These are phyloP conservation scores for Mucor ambiguus DNA, from an alignment of 371 early-diverging fungal genomes.

Conservation along the genomic window DNA sequence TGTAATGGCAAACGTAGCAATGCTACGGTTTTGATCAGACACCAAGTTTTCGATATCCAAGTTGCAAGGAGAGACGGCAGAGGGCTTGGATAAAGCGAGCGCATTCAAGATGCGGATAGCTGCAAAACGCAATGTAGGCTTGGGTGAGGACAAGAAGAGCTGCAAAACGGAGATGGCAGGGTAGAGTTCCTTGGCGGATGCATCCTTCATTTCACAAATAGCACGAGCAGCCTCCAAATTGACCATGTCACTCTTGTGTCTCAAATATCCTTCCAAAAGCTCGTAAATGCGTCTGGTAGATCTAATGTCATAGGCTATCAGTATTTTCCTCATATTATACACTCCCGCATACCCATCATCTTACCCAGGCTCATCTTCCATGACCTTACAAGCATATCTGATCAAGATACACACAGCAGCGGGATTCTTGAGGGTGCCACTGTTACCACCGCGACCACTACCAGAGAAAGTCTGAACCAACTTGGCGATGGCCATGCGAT, in stretches of 20 bases:
- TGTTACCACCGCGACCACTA: constrained; percentile 49
- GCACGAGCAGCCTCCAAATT: constrained; percentile 97
- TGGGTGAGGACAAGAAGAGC: constrained; percentile 89
- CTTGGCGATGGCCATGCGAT: constrained; percentile 97
- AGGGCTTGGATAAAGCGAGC: constrained; percentile 86
- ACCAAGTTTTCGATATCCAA: constrained; percentile 97
- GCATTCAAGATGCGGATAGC: constrained; percentile 95
- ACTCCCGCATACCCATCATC: constrained; percentile 6
- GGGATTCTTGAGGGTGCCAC: constrained; percentile 74
- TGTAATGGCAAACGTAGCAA: constrained; percentile 98
- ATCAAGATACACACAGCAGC: constrained; percentile 93
- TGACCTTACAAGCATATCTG: constrained; percentile 90
- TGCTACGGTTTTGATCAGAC: constrained; percentile 94
- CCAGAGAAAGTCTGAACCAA: constrained; percentile 88
- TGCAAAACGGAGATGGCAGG: constrained; percentile 93
- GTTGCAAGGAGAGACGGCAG: constrained; percentile 92
- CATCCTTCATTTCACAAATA: constrained; percentile 87
- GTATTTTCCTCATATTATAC: neutral
- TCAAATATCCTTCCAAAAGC: constrained; percentile 86
- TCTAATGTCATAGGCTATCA: constrained; percentile 38
- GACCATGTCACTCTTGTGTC: constrained; percentile 97
- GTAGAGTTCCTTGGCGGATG: constrained; percentile 84
- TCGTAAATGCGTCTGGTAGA: constrained; percentile 76
- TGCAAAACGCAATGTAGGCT: constrained; percentile 93
- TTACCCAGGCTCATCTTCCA: constrained; percentile 86